Conservation (phyloP, 805 yeast species). For the Debaryomyces hansenii region DNA sequence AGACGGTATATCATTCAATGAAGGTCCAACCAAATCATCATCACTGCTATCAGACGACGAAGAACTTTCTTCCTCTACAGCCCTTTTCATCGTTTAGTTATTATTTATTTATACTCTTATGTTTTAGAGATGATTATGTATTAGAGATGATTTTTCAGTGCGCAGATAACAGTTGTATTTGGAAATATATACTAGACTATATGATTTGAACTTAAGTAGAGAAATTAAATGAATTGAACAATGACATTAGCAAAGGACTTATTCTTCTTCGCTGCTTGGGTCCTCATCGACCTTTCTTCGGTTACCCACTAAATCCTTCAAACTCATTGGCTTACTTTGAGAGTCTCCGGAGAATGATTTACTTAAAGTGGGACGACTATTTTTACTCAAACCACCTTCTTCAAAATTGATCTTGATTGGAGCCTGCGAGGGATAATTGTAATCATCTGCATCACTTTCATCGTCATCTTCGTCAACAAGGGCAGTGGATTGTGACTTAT, state of each 20-base stretch:
- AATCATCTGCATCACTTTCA: constrained; percentile 24
- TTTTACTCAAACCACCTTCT: constrained; percentile 14
- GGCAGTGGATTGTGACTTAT: not conserved
- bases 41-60: constrained; percentile 5
- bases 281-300: constrained; percentile 21
- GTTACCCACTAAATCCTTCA: constrained; percentile 37
- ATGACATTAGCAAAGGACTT: not conserved
- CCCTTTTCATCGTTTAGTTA: constrained; percentile 1
- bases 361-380: not conserved
- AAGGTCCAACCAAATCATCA: constrained; percentile 8
- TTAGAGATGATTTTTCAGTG: no score
- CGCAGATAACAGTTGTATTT: no score
- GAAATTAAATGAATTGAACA: no score
- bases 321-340: constrained; percentile 35
- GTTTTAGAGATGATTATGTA: no score
- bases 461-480: constrained; percentile 19
- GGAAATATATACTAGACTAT: no score
- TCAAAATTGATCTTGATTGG: constrained; percentile 26
- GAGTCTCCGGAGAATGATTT: constrained; percentile 4
- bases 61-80: constrained; percentile 1
- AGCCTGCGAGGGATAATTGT: constrained; percentile 17
- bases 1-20: not conserved
- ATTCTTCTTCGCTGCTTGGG: constrained; percentile 33
- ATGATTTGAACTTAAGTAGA: no score
- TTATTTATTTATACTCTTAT: not conserved